Percentiles rank a stretch among this genome's conserved stretches.
phyloP scores from a whole-genome alignment of 2,329 filamentous ascomycete genomes.

The Keithomyces neogunnii region DNA sequence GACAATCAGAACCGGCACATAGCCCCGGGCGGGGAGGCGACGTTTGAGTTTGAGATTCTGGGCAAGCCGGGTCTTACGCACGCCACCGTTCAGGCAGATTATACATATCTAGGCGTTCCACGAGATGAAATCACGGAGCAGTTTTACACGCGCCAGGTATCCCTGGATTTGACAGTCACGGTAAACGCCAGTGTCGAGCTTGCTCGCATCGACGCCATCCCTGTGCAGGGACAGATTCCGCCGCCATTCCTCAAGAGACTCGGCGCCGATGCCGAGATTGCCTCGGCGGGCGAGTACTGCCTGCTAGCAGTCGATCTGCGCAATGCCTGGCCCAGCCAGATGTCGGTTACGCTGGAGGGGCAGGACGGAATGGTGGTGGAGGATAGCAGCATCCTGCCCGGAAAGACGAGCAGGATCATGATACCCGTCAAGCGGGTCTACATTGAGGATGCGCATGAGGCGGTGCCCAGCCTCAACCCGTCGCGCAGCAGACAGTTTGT shows the following conservation, averaged over 20 bases:
- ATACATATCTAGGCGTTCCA: slow-evolving; percentile 67
- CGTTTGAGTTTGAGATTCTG: slow-evolving; percentile 75
- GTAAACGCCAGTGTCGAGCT: slow-evolving; percentile 89
- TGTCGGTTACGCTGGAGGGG: slow-evolving; percentile 55
- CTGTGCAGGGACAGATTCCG: slow-evolving; percentile 61
- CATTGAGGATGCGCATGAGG: slow-evolving; percentile 65
- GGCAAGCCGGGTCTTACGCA: slow-evolving; percentile 79
- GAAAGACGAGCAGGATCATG: slow-evolving; percentile 65
- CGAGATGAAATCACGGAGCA: slow-evolving; percentile 59
- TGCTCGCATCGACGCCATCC: slow-evolving; percentile 67
- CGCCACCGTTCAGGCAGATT: slow-evolving; percentile 76
- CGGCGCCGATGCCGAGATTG: slow-evolving; percentile 24
- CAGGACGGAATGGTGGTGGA: slow-evolving; percentile 41
- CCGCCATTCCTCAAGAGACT: slow-evolving; percentile 46
- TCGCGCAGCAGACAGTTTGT: slow-evolving; percentile 87
- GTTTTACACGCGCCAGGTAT: slow-evolving; percentile 79
- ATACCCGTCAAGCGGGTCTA: slow-evolving; percentile 69
- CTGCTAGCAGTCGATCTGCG: slow-evolving; percentile 75
- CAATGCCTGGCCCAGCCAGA: slow-evolving; percentile 80
- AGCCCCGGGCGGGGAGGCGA: slow-evolving; percentile 55
- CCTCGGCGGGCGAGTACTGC: slow-evolving; percentile 55
- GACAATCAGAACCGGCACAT: slow-evolving; percentile 52
- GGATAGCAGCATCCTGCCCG: slow-evolving; percentile 50
- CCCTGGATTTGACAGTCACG: slow-evolving; percentile 73
- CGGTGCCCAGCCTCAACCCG: slow-evolving; percentile 73